Base-by-base conservation (phyloP, 2,329 filamentous ascomycete genomes). In the Scopulariopsis brevicaulis region DNA sequence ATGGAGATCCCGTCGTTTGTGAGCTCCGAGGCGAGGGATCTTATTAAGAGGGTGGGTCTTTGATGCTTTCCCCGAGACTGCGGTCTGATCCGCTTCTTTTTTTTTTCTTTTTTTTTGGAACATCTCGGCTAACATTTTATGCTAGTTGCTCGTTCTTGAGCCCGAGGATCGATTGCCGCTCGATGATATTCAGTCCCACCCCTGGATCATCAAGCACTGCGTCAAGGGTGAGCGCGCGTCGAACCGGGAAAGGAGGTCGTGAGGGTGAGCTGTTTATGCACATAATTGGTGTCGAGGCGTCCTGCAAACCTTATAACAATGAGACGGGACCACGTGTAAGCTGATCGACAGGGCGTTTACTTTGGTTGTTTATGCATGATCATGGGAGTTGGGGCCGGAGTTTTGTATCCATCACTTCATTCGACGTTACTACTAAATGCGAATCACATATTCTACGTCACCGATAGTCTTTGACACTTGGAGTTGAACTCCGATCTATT, bases 131-230 rank as follows among this genome's bases (percentile, higher is more conserved):
- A n/a, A 46, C n/a, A 8, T n/a, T 6, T 46, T 46, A 18, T 46
- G 40, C 32, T 14, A 89, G 89, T 77, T 96, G 46, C 82, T 99
- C 51, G 90, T 96, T 22, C 80, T 97, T 58, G 91, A 97, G 68
- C 94, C 94, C 0, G 90, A 96, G 67, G 96, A 96, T 78, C 81
- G 94, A 63, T 89, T 99, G 65, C 83, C 91, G 3, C 82, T 99
- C 12, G 91, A 96, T 18, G 86, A 96, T 60, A 87, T 97, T 43
- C 86, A 93, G 71, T 80, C 80, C 56, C 94, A 97, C 70, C 93
- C 94, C 20, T 99, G 94, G 94, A 96, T 99, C 66, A 71, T 96
- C 64, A 97, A 96, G 78, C 90, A 97, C 72, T 97, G 93, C 70
- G 80, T 87, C 63, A 84, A 82, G 72, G 78, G 79, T n/a, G 78